Base-by-base conservation (phyloP, 2,329 filamentous ascomycete genomes). In the Waltergamsia citrina region DNA sequence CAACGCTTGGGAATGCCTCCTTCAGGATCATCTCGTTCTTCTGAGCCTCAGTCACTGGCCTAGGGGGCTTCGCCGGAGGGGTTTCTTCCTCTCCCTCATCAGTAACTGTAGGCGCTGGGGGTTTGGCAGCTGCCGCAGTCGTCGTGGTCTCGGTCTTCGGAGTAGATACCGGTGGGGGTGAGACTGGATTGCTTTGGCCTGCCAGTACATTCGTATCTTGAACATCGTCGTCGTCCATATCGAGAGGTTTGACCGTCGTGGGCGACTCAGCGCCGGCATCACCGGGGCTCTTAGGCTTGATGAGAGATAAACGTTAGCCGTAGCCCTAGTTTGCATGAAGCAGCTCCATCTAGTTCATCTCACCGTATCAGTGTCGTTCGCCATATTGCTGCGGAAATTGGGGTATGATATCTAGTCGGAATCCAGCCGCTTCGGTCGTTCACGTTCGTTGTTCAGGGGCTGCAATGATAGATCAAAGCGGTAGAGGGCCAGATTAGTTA, bases 1-100 rank as follows among this genome's bases (percentile, higher is more conserved):
- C 92, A 40, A 95, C 84, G 36, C 66, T 72, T 1, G 92, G 92
- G 49, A 98, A 98, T 0, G 92, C 92, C 57, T 98, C 92, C 56
- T 85, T 90, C 36, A 98, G 68, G 4, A 87, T 95, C 48, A 76
- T 74, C 59, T 90, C 82, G 31, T 86, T 87, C 63, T 94, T 83
- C 57, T 94, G 81, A 40, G 81, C 73, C 42, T 92, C 81, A 43
- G 76, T 85, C 49, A 85, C 51, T 30, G 90, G 90, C 38, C 88
- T 78, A 22, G 87, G 87, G 21, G 88, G 88, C 63, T 95, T 93
- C 26, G 82, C 71, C 10, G 87, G 87, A 17, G 80, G 59, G 15
- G 48, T 49, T 31, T 65, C 57, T 5, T 33, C 33, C 7, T 35
- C 34, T 10, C 34, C 33, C 6, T 19, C 32, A 8, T 12, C 10